phyloP scores from a whole-genome alignment of 139 green algal species.

The Coelastrella sp. region DNA sequence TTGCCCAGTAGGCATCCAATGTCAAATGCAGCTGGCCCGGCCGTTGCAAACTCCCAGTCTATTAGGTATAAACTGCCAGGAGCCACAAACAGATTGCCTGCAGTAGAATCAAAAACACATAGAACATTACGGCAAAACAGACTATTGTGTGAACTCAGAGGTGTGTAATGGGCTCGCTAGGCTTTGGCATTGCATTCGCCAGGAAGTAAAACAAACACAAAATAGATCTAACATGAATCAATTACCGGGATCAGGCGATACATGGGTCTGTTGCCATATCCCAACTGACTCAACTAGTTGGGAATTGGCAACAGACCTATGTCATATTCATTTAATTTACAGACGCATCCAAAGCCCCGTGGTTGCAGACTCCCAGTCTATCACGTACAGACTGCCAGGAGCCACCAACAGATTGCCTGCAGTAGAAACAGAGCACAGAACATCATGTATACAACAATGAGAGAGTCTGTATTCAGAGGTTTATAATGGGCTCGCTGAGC shows the following conservation, averaged over 20 bases:
- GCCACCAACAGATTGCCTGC: constrained; percentile 61
- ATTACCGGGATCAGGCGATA: too few species aligned
- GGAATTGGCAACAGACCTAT: too few species aligned
- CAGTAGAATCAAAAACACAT: neutral
- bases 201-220: too few species aligned
- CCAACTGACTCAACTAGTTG: too few species aligned
- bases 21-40: constrained; percentile 62
- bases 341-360: constrained; percentile 29
- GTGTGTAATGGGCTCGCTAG: too few species aligned
- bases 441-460: neutral
- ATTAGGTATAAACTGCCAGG: constrained; percentile 54
- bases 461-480: too few species aligned
- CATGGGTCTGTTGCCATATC: too few species aligned
- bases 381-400: constrained; percentile 47
- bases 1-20: constrained; percentile 58
- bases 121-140: neutral
- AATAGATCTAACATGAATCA: too few species aligned
- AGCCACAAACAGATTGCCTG: constrained; percentile 60
- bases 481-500: too few species aligned
- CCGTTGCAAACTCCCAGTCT: constrained; percentile 69
- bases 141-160: too few species aligned
- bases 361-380: constrained; percentile 70
- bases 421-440: neutral
- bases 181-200: too few species aligned
- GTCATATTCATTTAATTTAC: too few species aligned